phyloP scores from a whole-genome alignment of 2,329 filamentous ascomycete species.

The Pseudogymnoascus sp. region DNA sequence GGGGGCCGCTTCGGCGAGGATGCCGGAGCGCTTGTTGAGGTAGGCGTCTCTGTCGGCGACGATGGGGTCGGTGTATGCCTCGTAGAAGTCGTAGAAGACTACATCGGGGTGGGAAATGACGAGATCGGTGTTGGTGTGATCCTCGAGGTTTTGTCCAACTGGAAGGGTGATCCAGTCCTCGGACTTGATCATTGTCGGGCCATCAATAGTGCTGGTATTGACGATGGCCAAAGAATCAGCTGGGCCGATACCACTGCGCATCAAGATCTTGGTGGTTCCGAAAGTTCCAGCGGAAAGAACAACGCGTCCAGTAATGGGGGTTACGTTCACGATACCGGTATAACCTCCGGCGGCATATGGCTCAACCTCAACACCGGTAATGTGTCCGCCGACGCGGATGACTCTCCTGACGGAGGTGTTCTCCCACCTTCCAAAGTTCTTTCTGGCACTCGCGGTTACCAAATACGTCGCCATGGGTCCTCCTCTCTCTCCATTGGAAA shows the following conservation, averaged over 20 bases:
- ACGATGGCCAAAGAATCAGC: constrained; percentile 30
- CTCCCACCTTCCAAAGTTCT: constrained; percentile 57
- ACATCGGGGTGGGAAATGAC: constrained; percentile 39
- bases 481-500: constrained; percentile 51
- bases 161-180: constrained; percentile 50
- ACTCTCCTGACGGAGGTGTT: constrained; percentile 57
- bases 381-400: constrained; percentile 49
- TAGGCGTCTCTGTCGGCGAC: constrained; percentile 35
- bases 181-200: constrained; percentile 21
- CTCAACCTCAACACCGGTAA: constrained; percentile 61
- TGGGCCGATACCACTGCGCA: constrained; percentile 56
- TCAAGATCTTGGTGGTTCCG: constrained; percentile 30
- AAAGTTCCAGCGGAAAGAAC: constrained; percentile 7
- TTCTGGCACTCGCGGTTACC: constrained; percentile 45
- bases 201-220: background rate
- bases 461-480: constrained; percentile 65
- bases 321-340: constrained; percentile 38
- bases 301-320: constrained; percentile 29
- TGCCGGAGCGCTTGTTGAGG: constrained; percentile 44
- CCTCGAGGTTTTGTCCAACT: constrained; percentile 51
- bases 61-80: constrained; percentile 42
- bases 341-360: constrained; percentile 44
- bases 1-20: constrained; percentile 55
- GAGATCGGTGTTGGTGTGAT: constrained; percentile 53
- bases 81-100: constrained; percentile 54